These are phyloP conservation scores for Purshia tridentata DNA, from an alignment of 306 rosid species.

Conservation along the genomic window DNA sequence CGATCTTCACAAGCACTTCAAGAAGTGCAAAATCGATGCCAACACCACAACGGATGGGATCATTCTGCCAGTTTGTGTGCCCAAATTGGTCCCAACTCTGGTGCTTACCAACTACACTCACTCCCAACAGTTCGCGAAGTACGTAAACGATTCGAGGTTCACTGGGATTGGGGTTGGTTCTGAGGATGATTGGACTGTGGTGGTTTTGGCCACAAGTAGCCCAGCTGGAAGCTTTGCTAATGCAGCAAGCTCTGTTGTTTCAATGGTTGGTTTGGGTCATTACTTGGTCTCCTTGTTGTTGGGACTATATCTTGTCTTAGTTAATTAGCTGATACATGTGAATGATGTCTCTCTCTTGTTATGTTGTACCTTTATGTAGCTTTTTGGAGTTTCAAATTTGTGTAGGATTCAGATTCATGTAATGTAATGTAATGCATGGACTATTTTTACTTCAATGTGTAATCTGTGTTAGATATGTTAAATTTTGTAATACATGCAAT, in stretches of 20 bases:
- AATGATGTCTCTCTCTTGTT: not conserved
- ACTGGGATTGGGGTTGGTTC: conserved; percentile 57
- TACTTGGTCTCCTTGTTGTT: conserved; percentile 21
- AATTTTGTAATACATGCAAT: not conserved
- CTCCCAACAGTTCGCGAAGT: conserved; percentile 19
- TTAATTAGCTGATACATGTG: not conserved
- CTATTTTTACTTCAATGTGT: not conserved
- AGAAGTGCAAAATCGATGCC: conserved; percentile 47
- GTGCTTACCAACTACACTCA: conserved; percentile 44
- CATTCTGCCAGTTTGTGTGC: conserved; percentile 59
- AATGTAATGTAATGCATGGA: not conserved
- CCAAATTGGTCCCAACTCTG: conserved; percentile 16
- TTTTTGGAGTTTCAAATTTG: not conserved
- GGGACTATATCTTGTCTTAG: conserved; percentile 13
- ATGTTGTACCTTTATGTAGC: not conserved
- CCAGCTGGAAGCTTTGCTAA: conserved; percentile 47
- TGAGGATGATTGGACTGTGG: conserved; percentile 55
- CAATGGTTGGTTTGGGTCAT: conserved; percentile 1
- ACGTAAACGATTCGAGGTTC: conserved; percentile 40
- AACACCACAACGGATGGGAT: conserved; percentile 52
- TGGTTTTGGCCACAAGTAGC: conserved; percentile 46
- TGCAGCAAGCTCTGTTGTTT: conserved; percentile 26
- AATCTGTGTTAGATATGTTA: not conserved
- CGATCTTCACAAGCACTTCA: conserved; percentile 20
- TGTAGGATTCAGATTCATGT: not conserved